phyloP scores from a whole-genome alignment of 2,329 filamentous ascomycete species.

The Cytospora piceae region DNA sequence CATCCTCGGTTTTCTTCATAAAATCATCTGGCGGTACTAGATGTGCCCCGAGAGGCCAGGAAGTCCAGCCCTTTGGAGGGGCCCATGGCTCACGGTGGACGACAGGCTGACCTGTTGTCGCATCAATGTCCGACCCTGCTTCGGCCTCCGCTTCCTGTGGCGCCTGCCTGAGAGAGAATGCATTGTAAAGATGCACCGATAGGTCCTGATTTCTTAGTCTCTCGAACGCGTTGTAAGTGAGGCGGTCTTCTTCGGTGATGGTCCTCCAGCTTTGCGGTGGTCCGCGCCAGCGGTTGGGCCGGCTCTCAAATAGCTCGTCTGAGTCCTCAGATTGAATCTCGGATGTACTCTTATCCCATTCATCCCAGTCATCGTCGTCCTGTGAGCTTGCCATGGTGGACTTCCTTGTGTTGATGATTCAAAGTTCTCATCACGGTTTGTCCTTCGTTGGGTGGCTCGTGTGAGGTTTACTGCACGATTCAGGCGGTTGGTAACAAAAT shows the following conservation, averaged over 20 bases:
- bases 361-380: slow-evolving; percentile 33
- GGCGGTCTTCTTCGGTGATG: slow-evolving; percentile 65
- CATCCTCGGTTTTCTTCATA: slow-evolving; percentile 48
- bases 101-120: slow-evolving; percentile 35
- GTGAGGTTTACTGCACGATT: not conserved
- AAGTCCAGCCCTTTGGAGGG: slow-evolving; percentile 71
- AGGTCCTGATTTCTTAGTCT: slow-evolving; percentile 69
- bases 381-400: slow-evolving; percentile 26
- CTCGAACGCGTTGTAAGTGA: slow-evolving; percentile 65
- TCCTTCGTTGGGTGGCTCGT: not conserved
- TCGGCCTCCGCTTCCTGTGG: slow-evolving; percentile 34
- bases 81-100: slow-evolving; percentile 46
- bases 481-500: not conserved
- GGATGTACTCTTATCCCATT: slow-evolving; percentile 51
- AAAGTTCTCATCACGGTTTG: slow-evolving; percentile 4
- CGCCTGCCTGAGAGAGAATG: slow-evolving; percentile 66
- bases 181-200: slow-evolving; percentile 77
- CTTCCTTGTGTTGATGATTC: not conserved
- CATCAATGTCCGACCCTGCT: slow-evolving; percentile 35
- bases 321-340: slow-evolving; percentile 52
- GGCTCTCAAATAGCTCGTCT: slow-evolving; percentile 50
- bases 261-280: slow-evolving; percentile 67
- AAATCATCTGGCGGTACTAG: slow-evolving; percentile 64
- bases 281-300: slow-evolving; percentile 77
- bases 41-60: slow-evolving; percentile 75